Base-by-base conservation (phyloP, 2,329 filamentous ascomycete species). In the Gaeumannomyces sp. region DNA sequence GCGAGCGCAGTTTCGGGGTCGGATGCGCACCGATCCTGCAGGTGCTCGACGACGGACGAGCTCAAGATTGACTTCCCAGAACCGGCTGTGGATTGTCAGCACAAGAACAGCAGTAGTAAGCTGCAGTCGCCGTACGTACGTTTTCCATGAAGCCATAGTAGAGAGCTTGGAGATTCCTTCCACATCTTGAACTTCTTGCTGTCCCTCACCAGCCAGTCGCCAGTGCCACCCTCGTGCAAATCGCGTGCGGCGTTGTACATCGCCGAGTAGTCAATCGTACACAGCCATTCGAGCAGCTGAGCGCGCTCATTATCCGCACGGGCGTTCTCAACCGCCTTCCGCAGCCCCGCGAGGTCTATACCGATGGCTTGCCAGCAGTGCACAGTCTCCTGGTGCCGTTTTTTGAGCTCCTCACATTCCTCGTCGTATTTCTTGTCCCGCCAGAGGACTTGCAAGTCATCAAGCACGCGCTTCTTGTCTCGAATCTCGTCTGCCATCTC, bases 1-100 rank as follows among this genome's bases (percentile, higher is more conserved):
- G 67, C 70, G 11, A 70, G 10, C 2, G 66, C 67, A 7, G 35
- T 59, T 27, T 58, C 56, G n/a, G 56, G 56, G n/a, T 25, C 27
- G n/a, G 56, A n/a, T 25, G 11, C 56, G 56, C 16, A 28, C 4
- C 8, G n/a, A 4, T 27, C 56, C 27, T 28, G n/a, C n/a, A 58
- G 56, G n/a, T 58, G 56, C n/a, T 27, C 4, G 56, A 58, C 8
- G 4, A 58, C 56, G 4, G 56, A 58, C 10, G 56, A 58, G n/a
- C 56, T 58, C 19, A 58, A 5, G 10, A 58, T 19, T 16, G 56
- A 58, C 16, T 58, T 58, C 14, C 56, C 56, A 27, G 56, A 27
- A 13, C 56, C 56, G 8, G 56, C 56, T 58, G n/a, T 58, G 5
- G n/a, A 28, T 58, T 4, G 38, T 45, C 7, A 45, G 38, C 14